Percentiles rank a stretch among this genome's conserved stretches.
phyloP scores from a whole-genome alignment of 2,329 filamentous ascomycete genomes.

The Claviceps maximensis region DNA sequence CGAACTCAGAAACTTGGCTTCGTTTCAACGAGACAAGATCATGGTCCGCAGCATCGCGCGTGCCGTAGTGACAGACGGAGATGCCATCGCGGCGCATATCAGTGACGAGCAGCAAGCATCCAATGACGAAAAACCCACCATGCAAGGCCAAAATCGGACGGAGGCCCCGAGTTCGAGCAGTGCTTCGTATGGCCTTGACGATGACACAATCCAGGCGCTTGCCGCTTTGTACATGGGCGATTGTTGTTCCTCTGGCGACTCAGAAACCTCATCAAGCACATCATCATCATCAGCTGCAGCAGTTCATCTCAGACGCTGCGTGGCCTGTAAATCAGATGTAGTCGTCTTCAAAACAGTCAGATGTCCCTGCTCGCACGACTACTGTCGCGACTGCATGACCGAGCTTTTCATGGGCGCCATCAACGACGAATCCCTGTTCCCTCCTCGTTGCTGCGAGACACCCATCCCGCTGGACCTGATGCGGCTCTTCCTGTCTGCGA shows the following conservation, averaged over 20 bases:
- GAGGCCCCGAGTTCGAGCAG: neutral
- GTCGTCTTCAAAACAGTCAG: neutral
- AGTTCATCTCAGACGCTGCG: neutral
- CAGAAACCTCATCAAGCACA: too few species aligned
- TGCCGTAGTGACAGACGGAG: constrained; percentile 7
- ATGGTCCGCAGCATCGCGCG: constrained; percentile 10
- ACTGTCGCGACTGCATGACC: constrained; percentile 36
- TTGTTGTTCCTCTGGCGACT: too few species aligned
- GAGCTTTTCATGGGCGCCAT: constrained; percentile 30
- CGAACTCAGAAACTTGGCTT: constrained; percentile 6
- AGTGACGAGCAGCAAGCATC: neutral
- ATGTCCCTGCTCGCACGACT: constrained; percentile 26
- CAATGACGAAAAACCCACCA: too few species aligned
- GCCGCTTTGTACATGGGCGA: neutral
- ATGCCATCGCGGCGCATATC: constrained; percentile 1
- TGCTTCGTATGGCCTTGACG: neutral
- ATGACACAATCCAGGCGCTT: neutral
- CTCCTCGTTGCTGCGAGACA: constrained; percentile 37
- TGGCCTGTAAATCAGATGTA: neutral
- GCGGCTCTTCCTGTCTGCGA: constrained; percentile 20
- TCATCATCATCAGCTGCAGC: too few species aligned
- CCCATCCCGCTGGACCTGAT: constrained; percentile 24
- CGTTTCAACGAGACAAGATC: constrained; percentile 5
- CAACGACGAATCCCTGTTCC: constrained; percentile 38
- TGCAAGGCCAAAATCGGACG: too few species aligned